Base-by-base conservation (phyloP, 192 early-diverging fungal genomes). In the Podila epicladia region DNA sequence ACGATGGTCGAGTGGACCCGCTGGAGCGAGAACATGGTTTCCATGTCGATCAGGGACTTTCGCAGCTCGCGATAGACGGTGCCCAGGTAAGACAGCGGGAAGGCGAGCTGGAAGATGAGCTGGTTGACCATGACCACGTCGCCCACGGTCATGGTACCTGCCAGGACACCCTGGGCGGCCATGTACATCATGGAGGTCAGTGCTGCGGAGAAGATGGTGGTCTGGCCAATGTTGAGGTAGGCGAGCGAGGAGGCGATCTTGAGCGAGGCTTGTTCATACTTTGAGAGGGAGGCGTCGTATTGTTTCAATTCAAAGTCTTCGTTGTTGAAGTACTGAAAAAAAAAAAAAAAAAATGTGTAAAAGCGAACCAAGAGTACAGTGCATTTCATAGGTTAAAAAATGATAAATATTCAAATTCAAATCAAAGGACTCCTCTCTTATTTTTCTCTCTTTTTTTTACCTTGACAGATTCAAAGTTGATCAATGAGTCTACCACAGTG, bases 401-500 rank as follows among this genome's bases (percentile, higher is more conserved):
- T 15, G 41, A 41, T 37, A 20, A 38, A 65, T 17, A 41, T 15
- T 41, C 41, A 41, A n/a, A n/a, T n/a, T n/a, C n/a, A n/a, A n/a
- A n/a, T n/a, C n/a, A n/a, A n/a, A n/a, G n/a, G n/a, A n/a, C n/a
- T n/a, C n/a, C n/a, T n/a, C n/a, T n/a, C n/a, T n/a, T n/a, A n/a
- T n/a, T 12, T 41, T 41, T 45, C 0, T 45, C 17, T 45, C 1
- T 45, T 45, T 45, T 15, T 17, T 38, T 53, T 85, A 86, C 87
- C 82, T 99, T 98, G 65, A 99, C 98, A 19, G 97, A 93, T 84
- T 99, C 98, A 82, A 95, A 97, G 71, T 99, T 99, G 64, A 99
- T 90, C 48, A 99, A 86, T 24, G 97, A 96, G 74, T 99, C 98
- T 0, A 98, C 96, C 7, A 96, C 96, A 8, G 92, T 90, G 9